These are phyloP conservation scores for Populus tremula DNA, from an alignment of 345 rosid species.

Conservation along the genomic window DNA sequence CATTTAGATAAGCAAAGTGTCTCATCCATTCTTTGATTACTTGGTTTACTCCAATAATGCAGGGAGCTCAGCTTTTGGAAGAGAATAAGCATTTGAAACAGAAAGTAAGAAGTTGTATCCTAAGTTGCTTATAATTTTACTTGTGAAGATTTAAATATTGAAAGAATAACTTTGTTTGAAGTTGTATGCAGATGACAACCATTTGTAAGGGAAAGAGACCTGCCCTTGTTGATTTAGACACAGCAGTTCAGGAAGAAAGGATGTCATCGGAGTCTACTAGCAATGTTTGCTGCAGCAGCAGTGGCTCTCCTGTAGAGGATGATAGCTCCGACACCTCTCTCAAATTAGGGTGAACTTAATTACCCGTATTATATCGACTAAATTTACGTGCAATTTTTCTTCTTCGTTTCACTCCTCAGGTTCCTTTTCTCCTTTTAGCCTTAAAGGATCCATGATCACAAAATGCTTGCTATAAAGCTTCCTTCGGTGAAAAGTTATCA, in stretches of 20 bases:
- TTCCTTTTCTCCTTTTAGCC: neutral
- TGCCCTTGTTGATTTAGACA: slow-evolving; percentile 24
- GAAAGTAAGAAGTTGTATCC: slow-evolving; percentile 25
- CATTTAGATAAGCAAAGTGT: neutral
- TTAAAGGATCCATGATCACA: neutral
- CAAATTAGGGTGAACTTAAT: slow-evolving; percentile 16
- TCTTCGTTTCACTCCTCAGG: neutral
- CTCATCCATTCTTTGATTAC: neutral
- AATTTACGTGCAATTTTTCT: neutral
- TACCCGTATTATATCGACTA: neutral
- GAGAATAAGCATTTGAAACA: slow-evolving; percentile 55
- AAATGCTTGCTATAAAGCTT: no score
- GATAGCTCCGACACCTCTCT: slow-evolving; percentile 30
- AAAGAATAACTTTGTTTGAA: neutral
- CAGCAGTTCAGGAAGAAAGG: slow-evolving; percentile 50
- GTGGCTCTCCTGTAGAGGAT: slow-evolving; percentile 45
- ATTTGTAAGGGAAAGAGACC: slow-evolving; percentile 34
- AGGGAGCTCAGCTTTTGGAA: slow-evolving; percentile 53
- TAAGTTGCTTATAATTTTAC: no score
- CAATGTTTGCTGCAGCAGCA: slow-evolving; percentile 51
- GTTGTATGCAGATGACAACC: slow-evolving; percentile 31
- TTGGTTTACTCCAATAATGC: slow-evolving; percentile 3
- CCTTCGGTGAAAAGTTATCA: no score
- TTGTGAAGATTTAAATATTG: neutral
- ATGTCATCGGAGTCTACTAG: slow-evolving; percentile 56